Base-by-base conservation (phyloP, 140 eudicot genomes). In the Oenanthe javanica region DNA sequence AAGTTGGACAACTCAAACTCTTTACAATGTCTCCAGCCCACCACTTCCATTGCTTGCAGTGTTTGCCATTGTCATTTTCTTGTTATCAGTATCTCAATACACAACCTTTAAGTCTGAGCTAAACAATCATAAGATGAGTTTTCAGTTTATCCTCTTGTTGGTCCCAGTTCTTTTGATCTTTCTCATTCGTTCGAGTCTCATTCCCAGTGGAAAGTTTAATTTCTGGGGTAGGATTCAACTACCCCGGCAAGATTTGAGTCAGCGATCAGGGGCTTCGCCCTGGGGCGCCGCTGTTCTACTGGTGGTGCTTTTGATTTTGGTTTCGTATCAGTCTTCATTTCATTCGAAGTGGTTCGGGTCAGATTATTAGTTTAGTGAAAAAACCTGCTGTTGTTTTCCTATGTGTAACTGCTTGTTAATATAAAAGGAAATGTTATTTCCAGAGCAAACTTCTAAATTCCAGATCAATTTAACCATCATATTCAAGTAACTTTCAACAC, bases 1-100 rank as follows among this genome's bases (percentile, higher is more conserved):
- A 69, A 82, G 91, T 46, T 83, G 86, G 88, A 85, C 84, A 66
- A 50, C 52, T 23, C 88, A 82, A 23, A 82, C 88, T 51, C 76
- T 86, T 48, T n/a, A 81, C 9, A 85, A 90, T 54, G 66, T 83
- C 71, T 86, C 92, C 9, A 61, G 86, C 15, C 93, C 93, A 25
- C 97, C 97, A 12, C 91, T 88, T 36, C 95, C 89, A 2, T 49
- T 92, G 80, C 70, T 90, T 10, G 90, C 83, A 6, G 47, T 89
- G 77, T 86, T 84, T n/a, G 84, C 80, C 73, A 88, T 92, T 49
- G 95, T 92, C 13, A 27, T 90, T 6, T 86, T 90, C 84, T 81
- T 89, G 59, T 23, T 92, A 74, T 89, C 87, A 0, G 73, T 92
- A 16, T 88, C 95, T 13, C 87, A 84, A 23, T 88, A 87, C 82